Percentiles rank a stretch among this genome's conserved stretches.
These are phyloP conservation scores for Barnettozyma vustinii DNA, from an alignment of 805 yeast species.

Conservation along the genomic window DNA sequence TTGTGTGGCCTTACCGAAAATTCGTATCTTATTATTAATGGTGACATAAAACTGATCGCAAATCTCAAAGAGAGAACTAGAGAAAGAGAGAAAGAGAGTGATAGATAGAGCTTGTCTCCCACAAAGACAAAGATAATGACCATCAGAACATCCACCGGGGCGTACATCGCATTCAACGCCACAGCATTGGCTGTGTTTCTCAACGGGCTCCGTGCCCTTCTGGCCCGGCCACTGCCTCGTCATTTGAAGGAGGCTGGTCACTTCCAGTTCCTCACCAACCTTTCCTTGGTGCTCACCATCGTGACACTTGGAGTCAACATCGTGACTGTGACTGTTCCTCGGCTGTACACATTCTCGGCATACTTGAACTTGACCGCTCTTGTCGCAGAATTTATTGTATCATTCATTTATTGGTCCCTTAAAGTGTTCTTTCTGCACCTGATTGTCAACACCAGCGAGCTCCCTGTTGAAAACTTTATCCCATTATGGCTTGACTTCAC, in stretches of 20 bases:
- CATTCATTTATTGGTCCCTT: conserved; percentile 66
- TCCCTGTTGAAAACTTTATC: conserved; percentile 28
- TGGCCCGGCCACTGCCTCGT: conserved; percentile 38
- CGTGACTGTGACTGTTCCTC: conserved; percentile 30
- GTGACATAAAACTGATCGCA: too few species aligned
- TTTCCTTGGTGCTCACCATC: conserved; percentile 47
- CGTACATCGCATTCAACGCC: conserved; percentile 4
- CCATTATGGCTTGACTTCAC: conserved; percentile 49
- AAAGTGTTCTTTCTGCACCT: conserved; percentile 44
- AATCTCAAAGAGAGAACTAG: too few species aligned
- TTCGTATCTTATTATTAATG: too few species aligned
- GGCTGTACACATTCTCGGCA: conserved; percentile 4
- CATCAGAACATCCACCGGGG: not conserved
- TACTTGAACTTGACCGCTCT: conserved; percentile 43
- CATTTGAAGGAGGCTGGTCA: conserved; percentile 54
- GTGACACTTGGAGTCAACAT: conserved; percentile 12
- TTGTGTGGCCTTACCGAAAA: too few species aligned
- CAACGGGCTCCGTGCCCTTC: conserved; percentile 1
- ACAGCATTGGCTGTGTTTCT: not conserved
- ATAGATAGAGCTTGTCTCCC: too few species aligned
- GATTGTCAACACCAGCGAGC: conserved; percentile 34
- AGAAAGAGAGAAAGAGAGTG: too few species aligned
- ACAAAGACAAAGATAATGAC: not conserved
- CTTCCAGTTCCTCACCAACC: conserved; percentile 66
- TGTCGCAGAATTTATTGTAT: conserved; percentile 55